Evolutionary conservation across 148 eudicot species (phyloP).

Genomic region (Rhododendron vialii): DNA sequence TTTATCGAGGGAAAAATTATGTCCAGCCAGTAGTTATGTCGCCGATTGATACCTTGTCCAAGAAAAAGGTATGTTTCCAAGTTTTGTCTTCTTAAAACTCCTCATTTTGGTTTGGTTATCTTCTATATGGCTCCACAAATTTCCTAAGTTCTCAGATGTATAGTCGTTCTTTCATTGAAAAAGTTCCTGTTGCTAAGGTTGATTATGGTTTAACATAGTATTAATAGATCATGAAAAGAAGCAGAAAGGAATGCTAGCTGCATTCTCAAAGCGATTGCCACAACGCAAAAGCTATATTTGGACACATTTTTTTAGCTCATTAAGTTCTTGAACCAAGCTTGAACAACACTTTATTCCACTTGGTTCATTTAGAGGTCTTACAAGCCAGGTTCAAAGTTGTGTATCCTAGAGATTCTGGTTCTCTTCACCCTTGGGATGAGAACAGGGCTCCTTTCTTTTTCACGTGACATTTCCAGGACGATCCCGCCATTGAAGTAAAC

Average conservation of each 20-base stretch:
- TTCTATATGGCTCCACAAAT: background rate
- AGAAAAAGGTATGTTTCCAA: constrained; percentile 61
- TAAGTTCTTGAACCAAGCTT: background rate
- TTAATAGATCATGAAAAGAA: background rate
- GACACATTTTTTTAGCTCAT: background rate
- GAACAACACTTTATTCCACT: background rate
- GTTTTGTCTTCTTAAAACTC: background rate
- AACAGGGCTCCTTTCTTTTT: background rate
- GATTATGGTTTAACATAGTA: background rate
- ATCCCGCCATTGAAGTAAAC: background rate
- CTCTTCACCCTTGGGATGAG: background rate
- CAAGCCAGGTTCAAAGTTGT: background rate
- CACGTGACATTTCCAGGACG: background rate
- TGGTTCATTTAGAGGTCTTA: background rate
- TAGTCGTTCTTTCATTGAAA: background rate
- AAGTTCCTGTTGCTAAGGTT: background rate
- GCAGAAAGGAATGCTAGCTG: background rate
- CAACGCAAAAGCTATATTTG: background rate
- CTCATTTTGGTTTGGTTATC: background rate
- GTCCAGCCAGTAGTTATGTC: constrained; percentile 94
- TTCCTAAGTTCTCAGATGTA: background rate
- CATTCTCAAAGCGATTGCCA: background rate
- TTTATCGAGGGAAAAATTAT: constrained; percentile 85
- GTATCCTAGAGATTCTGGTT: background rate
- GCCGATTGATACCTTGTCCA: constrained; percentile 86